Conservation (phyloP, 2,329 filamentous ascomycete genomes). For the Claviceps sp. region DNA sequence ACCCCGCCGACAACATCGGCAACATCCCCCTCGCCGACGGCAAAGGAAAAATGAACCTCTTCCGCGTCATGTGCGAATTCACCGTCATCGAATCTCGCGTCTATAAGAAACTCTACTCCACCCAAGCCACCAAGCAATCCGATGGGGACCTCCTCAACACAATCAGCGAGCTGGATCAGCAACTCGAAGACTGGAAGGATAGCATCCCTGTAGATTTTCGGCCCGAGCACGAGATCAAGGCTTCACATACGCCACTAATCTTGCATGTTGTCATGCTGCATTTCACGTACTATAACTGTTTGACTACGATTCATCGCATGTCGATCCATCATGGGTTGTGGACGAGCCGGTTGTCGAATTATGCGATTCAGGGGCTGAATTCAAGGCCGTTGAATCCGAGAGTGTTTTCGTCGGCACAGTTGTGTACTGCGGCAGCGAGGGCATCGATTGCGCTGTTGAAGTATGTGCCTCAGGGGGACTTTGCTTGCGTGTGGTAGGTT, state of each 20-base stretch:
- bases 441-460: conserved; percentile 90
- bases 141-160: conserved; percentile 89
- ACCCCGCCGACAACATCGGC: conserved; percentile 83
- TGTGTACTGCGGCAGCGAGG: conserved; percentile 85
- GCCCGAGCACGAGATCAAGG: conserved; percentile 93
- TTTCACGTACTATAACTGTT: conserved; percentile 93
- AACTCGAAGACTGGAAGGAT: conserved; percentile 93
- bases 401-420: conserved; percentile 82
- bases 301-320: conserved; percentile 98
- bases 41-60: conserved; percentile 87
- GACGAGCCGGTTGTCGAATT: conserved; percentile 90
- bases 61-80: conserved; percentile 85
- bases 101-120: conserved; percentile 86
- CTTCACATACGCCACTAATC: conserved; percentile 83
- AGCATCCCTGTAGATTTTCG: conserved; percentile 88
- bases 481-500: conserved; percentile 82
- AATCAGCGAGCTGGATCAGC: conserved; percentile 83
- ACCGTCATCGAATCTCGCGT: conserved; percentile 86
- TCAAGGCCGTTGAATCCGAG: conserved; percentile 81
- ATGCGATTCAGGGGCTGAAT: conserved; percentile 88
- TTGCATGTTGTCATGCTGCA: conserved; percentile 89
- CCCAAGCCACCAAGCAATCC: conserved; percentile 79
- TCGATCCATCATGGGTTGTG: conserved; percentile 96
- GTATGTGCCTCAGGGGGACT: conserved; percentile 91
- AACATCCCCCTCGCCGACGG: conserved; percentile 85